Evolutionary conservation across 441 rosid species (phyloP).

Genomic region (Euphorbia schlechtendalii): DNA sequence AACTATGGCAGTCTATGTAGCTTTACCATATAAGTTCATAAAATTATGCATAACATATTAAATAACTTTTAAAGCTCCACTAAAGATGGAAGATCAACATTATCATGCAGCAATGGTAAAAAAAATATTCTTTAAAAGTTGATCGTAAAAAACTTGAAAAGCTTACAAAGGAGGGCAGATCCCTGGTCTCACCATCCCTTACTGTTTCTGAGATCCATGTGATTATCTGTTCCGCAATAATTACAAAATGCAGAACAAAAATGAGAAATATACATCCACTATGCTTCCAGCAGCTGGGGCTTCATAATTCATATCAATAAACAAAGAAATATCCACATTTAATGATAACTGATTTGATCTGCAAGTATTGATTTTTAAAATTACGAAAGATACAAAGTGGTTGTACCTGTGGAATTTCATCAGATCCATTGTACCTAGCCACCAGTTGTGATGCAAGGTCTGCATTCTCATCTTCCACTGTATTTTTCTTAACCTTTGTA

Average conservation of each 20-base stretch:
- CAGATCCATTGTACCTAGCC: conserved; percentile 71
- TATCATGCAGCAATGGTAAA: not conserved
- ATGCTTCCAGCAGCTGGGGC: not conserved
- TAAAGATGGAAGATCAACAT: not conserved
- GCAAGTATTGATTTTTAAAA: not conserved
- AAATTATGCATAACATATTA: not conserved
- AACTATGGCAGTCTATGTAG: not conserved
- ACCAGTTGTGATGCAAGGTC: conserved; percentile 94
- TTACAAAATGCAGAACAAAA: not conserved
- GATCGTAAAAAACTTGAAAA: conserved; percentile 5
- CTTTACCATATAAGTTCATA: not conserved
- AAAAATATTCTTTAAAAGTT: not conserved
- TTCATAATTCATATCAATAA: not conserved
- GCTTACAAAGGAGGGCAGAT: conserved; percentile 84
- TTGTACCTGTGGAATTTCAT: conserved; percentile 63
- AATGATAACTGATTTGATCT: not conserved
- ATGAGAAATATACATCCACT: not conserved
- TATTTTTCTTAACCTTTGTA: conserved; percentile 34
- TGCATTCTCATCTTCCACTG: conserved; percentile 44
- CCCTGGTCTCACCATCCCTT: conserved; percentile 78
- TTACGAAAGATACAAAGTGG: conserved; percentile 8
- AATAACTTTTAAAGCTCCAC: not conserved
- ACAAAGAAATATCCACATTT: not conserved
- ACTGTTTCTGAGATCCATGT: conserved; percentile 76
- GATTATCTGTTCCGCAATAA: conserved; percentile 47